A percentile compares a stretch with the other conserved stretches of the same genome.
phyloP scores from a whole-genome alignment of 108 stramenopile genomes.

The Cyclotella sp. region DNA sequence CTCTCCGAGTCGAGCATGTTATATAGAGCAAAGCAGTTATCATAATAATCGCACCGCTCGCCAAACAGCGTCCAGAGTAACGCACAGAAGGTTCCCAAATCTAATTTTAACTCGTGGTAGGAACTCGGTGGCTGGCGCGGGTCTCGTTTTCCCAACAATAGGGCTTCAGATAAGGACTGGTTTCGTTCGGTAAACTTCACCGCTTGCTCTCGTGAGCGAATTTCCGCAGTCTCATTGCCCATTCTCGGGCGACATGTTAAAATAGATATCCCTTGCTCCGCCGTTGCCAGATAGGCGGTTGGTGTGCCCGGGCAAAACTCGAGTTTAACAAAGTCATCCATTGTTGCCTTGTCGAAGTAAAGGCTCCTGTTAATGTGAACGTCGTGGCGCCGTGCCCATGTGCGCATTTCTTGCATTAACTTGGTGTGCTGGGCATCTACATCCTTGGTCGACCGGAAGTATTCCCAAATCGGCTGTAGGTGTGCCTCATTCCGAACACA shows the following conservation, averaged over 20 bases:
- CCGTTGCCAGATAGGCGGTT: background rate
- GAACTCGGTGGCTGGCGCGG: background rate
- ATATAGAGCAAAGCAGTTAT: background rate
- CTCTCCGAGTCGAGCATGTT: background rate
- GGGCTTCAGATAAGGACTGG: background rate
- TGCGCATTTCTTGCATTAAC: background rate
- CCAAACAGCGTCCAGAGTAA: slow-evolving; percentile 5
- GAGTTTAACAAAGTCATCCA: no score
- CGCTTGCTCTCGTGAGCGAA: no score
- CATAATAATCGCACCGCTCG: no score
- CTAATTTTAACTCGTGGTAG: background rate
- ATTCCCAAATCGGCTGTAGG: background rate
- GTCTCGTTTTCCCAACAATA: background rate
- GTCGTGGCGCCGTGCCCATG: background rate
- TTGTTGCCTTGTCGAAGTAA: no score
- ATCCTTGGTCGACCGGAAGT: no score
- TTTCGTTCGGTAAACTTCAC: no score
- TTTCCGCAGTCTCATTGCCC: no score
- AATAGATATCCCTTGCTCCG: background rate
- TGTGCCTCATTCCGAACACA: no score
- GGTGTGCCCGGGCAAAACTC: no score
- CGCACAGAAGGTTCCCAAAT: background rate
- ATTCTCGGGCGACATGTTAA: no score
- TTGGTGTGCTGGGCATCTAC: background rate
- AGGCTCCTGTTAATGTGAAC: background rate